phyloP scores from a whole-genome alignment of 176 grass and related monocot genomes.

The Ensete glaucum region DNA sequence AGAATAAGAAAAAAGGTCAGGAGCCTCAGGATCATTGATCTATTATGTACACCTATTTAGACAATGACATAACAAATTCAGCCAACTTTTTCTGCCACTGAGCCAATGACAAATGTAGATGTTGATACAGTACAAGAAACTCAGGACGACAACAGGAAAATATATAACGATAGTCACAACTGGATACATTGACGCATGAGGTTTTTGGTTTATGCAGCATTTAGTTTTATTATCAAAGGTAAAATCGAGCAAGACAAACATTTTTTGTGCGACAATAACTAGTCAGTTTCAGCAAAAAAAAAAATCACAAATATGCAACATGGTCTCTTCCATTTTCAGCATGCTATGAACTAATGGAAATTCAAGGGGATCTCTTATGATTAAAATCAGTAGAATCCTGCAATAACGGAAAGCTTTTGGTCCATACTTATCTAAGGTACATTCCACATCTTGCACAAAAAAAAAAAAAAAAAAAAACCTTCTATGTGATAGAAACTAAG shows the following conservation, averaged over 20 bases:
- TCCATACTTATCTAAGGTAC: neutral
- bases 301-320: no score
- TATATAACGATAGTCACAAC: neutral
- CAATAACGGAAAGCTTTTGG: neutral
- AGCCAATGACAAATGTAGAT: no score
- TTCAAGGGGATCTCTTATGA: no score
- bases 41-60: neutral
- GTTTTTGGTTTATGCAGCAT: neutral
- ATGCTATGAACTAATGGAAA: no score
- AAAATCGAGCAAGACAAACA: no score
- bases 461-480: neutral
- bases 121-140: no score
- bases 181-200: neutral
- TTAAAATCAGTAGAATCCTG: no score
- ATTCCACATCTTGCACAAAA: neutral
- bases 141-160: neutral
- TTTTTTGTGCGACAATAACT: no score
- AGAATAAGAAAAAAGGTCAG: neutral
- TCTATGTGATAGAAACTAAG: no score
- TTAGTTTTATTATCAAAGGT: no score
- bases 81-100: neutral
- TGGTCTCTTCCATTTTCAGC: no score
- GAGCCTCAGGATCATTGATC: neutral
- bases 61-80: neutral
- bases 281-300: no score